Conservation (phyloP, 495 filamentous ascomycete genomes). For the Penicillium crystallinum region DNA sequence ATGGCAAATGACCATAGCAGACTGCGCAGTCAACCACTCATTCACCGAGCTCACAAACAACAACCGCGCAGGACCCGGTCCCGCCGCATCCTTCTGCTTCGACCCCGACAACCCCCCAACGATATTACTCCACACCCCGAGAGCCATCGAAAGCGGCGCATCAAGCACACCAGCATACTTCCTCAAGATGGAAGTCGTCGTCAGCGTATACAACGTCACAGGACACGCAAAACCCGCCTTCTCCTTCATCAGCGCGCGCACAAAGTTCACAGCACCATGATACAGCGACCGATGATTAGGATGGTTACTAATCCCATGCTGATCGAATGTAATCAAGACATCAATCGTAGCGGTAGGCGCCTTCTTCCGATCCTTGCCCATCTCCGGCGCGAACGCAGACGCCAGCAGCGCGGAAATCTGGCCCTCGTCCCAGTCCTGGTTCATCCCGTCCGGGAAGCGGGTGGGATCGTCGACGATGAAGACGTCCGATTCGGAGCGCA, state of each 20-base stretch:
- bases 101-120: constrained; percentile 26
- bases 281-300: constrained; percentile 88
- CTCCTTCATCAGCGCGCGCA: constrained; percentile 54
- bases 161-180: constrained; percentile 83
- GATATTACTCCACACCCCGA: constrained; percentile 36
- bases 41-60: constrained; percentile 63
- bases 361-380: constrained; percentile 24
- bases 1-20: constrained; percentile 83
- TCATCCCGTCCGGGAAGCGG: constrained; percentile 86
- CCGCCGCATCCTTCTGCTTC: constrained; percentile 28
- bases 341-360: constrained; percentile 63
- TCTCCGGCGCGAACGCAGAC: constrained; percentile 61
- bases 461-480: constrained; percentile 71
- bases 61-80: constrained; percentile 42
- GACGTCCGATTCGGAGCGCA: constrained; percentile 68
- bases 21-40: constrained; percentile 63
- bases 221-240: constrained; percentile 65
- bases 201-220: constrained; percentile 78
- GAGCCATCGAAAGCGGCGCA: constrained; percentile 55
- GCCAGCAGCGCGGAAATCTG: constrained; percentile 65
- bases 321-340: constrained; percentile 84
- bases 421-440: constrained; percentile 60
- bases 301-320: constrained; percentile 71
- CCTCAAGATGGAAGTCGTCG: constrained; percentile 58
- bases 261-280: constrained; percentile 71